Conservation (phyloP, 2,329 filamentous ascomycete genomes). For the Cercospora citrullina region DNA sequence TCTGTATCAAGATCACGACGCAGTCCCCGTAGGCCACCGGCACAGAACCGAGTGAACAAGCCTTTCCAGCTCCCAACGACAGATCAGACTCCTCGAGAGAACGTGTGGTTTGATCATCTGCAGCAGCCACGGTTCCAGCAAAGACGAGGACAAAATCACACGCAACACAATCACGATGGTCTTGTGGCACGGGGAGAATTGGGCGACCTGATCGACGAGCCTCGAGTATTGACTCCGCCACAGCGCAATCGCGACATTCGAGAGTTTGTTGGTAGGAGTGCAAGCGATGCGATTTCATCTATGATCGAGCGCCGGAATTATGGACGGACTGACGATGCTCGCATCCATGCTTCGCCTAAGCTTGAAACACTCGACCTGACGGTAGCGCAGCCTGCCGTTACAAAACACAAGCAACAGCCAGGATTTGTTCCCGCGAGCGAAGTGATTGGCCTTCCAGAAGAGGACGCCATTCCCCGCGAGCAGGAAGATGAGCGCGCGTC, state of each 20-base stretch:
- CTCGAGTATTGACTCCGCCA: slow-evolving; percentile 30
- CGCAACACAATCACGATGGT: not conserved
- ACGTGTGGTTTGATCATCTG: slow-evolving; percentile 37
- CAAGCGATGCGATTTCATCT: slow-evolving; percentile 6
- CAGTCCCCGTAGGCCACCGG: slow-evolving; percentile 23
- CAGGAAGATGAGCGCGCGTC: slow-evolving; percentile 13
- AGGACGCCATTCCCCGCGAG: slow-evolving; percentile 9
- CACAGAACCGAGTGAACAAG: slow-evolving; percentile 29
- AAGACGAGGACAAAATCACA: slow-evolving; percentile 5
- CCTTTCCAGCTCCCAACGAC: slow-evolving; percentile 36
- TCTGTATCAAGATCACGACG: slow-evolving; percentile 20
- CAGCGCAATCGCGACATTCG: slow-evolving; percentile 37
- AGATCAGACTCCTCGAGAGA: slow-evolving; percentile 25
- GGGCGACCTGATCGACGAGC: slow-evolving; percentile 27
- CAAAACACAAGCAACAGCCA: slow-evolving; percentile 6
- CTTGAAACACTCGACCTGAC: not conserved
- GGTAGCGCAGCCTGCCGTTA: not conserved
- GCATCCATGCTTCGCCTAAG: not conserved
- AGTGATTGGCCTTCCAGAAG: slow-evolving; percentile 24
- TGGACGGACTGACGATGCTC: not conserved
- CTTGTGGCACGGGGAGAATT: slow-evolving; percentile 34
- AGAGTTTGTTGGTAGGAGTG: slow-evolving; percentile 29
- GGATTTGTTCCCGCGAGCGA: slow-evolving; percentile 38
- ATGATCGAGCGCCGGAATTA: slow-evolving; percentile 26
- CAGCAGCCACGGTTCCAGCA: slow-evolving; percentile 17